These are phyloP conservation scores for Cryomyces minteri DNA, from an alignment of 495 filamentous ascomycete genomes.

Conservation along the genomic window DNA sequence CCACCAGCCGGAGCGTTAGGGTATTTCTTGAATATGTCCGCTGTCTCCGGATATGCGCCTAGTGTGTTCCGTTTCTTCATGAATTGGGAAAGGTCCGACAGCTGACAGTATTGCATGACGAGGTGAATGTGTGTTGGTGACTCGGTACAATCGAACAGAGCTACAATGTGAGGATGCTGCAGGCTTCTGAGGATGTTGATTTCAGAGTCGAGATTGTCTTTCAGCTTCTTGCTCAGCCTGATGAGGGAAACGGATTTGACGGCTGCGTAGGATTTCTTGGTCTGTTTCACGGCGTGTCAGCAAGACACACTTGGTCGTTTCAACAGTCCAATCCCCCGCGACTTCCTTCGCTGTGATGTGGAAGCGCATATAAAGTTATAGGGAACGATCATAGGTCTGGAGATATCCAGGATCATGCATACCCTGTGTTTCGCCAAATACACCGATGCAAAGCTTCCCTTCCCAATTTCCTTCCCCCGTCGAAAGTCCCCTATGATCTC, in stretches of 20 bases:
- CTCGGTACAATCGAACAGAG: slow-evolving; percentile 84
- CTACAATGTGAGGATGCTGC: slow-evolving; percentile 92
- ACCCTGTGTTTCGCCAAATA: slow-evolving; percentile 75
- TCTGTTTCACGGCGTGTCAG: slow-evolving; percentile 13
- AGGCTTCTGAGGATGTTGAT: slow-evolving; percentile 84
- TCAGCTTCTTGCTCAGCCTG: slow-evolving; percentile 86
- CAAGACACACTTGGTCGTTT: neutral
- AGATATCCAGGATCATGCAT: neutral
- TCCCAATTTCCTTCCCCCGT: slow-evolving; percentile 71
- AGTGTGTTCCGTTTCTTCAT: slow-evolving; percentile 83
- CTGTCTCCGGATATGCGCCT: slow-evolving; percentile 51
- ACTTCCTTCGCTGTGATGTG: neutral
- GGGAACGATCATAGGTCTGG: neutral
- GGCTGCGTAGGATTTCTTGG: slow-evolving; percentile 56
- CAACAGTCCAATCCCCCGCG: neutral
- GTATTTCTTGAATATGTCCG: slow-evolving; percentile 79
- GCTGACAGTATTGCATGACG: slow-evolving; percentile 95
- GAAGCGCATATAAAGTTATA: neutral
- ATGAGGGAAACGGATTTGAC: slow-evolving; percentile 88
- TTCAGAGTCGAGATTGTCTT: slow-evolving; percentile 86
- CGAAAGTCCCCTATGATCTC: slow-evolving; percentile 52
- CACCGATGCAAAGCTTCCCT: slow-evolving; percentile 90
- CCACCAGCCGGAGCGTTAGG: slow-evolving; percentile 64
- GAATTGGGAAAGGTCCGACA: slow-evolving; percentile 83
- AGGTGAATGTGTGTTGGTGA: slow-evolving; percentile 76